Base-by-base conservation (phyloP, 2,329 filamentous ascomycete genomes). In the Talaromyces sp. region DNA sequence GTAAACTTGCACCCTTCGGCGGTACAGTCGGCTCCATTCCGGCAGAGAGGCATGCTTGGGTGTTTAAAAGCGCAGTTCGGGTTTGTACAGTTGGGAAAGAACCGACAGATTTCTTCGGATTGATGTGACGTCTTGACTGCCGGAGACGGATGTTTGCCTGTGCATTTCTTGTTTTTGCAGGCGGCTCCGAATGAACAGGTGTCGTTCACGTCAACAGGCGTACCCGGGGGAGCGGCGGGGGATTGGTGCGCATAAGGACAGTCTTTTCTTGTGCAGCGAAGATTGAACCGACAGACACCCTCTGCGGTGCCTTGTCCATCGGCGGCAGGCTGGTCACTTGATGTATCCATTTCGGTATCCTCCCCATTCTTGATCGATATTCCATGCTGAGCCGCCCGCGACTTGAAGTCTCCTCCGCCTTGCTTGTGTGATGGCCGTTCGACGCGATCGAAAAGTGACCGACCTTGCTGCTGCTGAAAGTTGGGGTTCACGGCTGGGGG, bases 191-290 rank as follows among this genome's bases (percentile, higher is more conserved):
- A 98, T 19, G 84, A 84, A 79, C 95, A 99, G 19, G 84, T 81
- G 69, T 96, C 91, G 61, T 82, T 85, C 66, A 93, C 82, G 73
- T 98, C 95, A 61, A 98, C 82, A 0, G 87, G 83, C 2, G 84
- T 85, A 29, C 89, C 90, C 2, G 89, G 88, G 3, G 91, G 89
- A 32, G 93, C 93, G 2, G 90, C 92, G 1, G 95, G 92, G 17
- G 93, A 96, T 77, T 97, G 93, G 71, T 99, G 95, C 19, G 91
- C 95, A 73, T 91, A 99, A 66, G 88, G 89, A 78, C 95, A 99
- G 63, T 96, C 90, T 67, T 86, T 86, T 76, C 96, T 96, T 43
- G 89, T 90, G 80, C 95, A 99, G 64, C 85, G 82, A 58, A 95
- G 80, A 77, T 98, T 97, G 81, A 87, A 99, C 70, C 89, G 91